Evolutionary conservation across 768 basidiomycete genomes (phyloP).

Genomic region (Lactarius vividus): DNA sequence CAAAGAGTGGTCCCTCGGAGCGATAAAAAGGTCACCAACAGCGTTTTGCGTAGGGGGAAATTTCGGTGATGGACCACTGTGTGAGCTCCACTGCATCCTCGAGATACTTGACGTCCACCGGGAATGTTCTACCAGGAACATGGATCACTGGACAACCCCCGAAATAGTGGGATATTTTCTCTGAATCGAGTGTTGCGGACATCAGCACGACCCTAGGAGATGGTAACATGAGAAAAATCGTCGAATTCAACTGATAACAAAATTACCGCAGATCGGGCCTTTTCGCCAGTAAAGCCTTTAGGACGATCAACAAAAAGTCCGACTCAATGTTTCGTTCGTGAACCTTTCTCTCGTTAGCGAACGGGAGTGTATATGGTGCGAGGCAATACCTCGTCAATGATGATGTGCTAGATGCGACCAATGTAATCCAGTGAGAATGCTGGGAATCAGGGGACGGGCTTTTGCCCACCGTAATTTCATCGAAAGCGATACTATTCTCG

Average conservation of each 20-base stretch:
- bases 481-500: slow-evolving; percentile 77
- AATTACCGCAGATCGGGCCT: slow-evolving; percentile 79
- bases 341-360: slow-evolving; percentile 46
- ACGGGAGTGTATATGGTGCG: slow-evolving; percentile 14
- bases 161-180: slow-evolving; percentile 86
- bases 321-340: slow-evolving; percentile 98
- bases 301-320: slow-evolving; percentile 92
- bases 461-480: slow-evolving; percentile 83
- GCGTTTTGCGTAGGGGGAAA: slow-evolving; percentile 75
- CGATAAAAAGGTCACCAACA: slow-evolving; percentile 41
- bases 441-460: slow-evolving; percentile 9
- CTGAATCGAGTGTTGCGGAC: slow-evolving; percentile 94
- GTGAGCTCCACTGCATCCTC: slow-evolving; percentile 90
- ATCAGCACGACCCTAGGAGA: slow-evolving; percentile 81
- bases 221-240: not conserved
- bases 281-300: slow-evolving; percentile 76
- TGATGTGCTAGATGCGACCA: slow-evolving; percentile 63
- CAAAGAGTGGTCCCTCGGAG: not conserved
- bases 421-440: slow-evolving; percentile 20
- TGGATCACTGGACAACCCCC: slow-evolving; percentile 80
- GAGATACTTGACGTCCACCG: slow-evolving; percentile 79
- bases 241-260: slow-evolving; percentile 1
- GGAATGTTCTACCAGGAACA: slow-evolving; percentile 93
- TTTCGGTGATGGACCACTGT: slow-evolving; percentile 73
- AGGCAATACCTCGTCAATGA: slow-evolving; percentile 79